phyloP scores from a whole-genome alignment of 192 early-diverging fungal genomes.

The Coemansia sp. region DNA sequence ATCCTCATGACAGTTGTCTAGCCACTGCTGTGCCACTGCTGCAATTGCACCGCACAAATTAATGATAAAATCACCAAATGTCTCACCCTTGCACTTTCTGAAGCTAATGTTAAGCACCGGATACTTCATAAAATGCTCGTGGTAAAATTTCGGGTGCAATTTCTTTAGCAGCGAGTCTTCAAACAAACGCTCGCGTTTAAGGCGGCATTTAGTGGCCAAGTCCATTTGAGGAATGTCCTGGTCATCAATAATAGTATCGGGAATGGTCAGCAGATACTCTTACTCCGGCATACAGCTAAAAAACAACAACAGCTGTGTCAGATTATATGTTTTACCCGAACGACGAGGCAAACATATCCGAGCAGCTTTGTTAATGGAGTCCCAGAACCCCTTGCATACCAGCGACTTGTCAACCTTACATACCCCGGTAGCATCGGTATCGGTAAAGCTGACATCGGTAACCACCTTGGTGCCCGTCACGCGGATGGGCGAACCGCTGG shows the following conservation, averaged over 20 bases:
- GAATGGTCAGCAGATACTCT: slow-evolving; percentile 3
- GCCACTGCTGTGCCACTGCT: not conserved
- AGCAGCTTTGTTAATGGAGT: slow-evolving; percentile 18
- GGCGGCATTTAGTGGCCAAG: slow-evolving; percentile 20
- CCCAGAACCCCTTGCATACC: slow-evolving; percentile 47
- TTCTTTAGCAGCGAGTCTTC: slow-evolving; percentile 22
- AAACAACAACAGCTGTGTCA: slow-evolving; percentile 43
- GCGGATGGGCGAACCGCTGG: slow-evolving; percentile 37
- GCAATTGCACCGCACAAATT: slow-evolving; percentile 13
- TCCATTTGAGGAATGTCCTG: slow-evolving; percentile 8
- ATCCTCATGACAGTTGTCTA: not conserved
- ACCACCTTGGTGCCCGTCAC: slow-evolving; percentile 37
- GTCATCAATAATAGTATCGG: slow-evolving; percentile 13
- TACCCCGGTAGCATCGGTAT: slow-evolving; percentile 2
- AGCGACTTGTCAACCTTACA: slow-evolving; percentile 51
- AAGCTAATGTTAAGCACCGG: slow-evolving; percentile 35
- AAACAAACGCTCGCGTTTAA: slow-evolving; percentile 37
- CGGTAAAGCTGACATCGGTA: slow-evolving; percentile 21
- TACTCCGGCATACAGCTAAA: slow-evolving; percentile 29
- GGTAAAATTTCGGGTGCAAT: slow-evolving; percentile 26
- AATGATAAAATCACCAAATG: slow-evolving; percentile 10
- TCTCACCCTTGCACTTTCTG: slow-evolving; percentile 15
- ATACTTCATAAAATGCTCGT: slow-evolving; percentile 42
- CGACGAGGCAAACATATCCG: slow-evolving; percentile 38
- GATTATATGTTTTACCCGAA: slow-evolving; percentile 47